These are phyloP conservation scores for Saccharomyces hybrid DNA, from an alignment of 1,139 yeast genomes.

Conservation along the genomic window DNA sequence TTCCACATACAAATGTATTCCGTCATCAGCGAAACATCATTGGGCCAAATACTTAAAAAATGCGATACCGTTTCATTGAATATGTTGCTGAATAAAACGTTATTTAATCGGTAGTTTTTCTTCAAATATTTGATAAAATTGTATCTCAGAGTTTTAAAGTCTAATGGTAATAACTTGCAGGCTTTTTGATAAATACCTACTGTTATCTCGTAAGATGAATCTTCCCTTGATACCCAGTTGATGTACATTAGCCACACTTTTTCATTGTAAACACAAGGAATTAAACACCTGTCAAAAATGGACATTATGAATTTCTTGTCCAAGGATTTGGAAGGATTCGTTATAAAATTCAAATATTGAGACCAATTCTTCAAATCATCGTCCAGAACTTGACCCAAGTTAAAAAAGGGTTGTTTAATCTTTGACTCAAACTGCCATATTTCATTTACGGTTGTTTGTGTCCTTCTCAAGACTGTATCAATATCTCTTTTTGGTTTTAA, in stretches of 20 bases:
- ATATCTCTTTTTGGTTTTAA: conserved; percentile 26
- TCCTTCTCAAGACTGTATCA: conserved; percentile 37
- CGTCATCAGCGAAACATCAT: conserved; percentile 12
- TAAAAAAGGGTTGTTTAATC: conserved; percentile 41
- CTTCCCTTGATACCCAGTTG: conserved; percentile 34
- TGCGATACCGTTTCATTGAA: conserved; percentile 12
- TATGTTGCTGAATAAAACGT: conserved; percentile 11
- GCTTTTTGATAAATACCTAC: conserved; percentile 21
- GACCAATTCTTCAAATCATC: conserved; percentile 44
- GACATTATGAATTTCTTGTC: conserved; percentile 24
- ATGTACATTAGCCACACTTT: conserved; percentile 53
- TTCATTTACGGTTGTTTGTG: conserved; percentile 45
- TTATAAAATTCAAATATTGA: conserved; percentile 43
- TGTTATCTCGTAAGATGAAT: conserved; percentile 2
- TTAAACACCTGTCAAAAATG: conserved; percentile 53
- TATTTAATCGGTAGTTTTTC: conserved; percentile 8
- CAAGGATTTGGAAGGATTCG: conserved; percentile 8
- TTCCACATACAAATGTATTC: conserved; percentile 19
- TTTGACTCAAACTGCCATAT: conserved; percentile 58
- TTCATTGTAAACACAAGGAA: conserved; percentile 48
- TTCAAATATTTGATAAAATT: conserved; percentile 17
- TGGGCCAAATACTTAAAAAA: conserved; percentile 15
- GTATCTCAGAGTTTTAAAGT: conserved; percentile 13
- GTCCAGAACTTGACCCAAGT: conserved; percentile 32
- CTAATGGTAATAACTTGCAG: conserved; percentile 13